Evolutionary conservation across 768 basidiomycete species (phyloP).

Genomic region (Candolleomyces efflorescens): DNA sequence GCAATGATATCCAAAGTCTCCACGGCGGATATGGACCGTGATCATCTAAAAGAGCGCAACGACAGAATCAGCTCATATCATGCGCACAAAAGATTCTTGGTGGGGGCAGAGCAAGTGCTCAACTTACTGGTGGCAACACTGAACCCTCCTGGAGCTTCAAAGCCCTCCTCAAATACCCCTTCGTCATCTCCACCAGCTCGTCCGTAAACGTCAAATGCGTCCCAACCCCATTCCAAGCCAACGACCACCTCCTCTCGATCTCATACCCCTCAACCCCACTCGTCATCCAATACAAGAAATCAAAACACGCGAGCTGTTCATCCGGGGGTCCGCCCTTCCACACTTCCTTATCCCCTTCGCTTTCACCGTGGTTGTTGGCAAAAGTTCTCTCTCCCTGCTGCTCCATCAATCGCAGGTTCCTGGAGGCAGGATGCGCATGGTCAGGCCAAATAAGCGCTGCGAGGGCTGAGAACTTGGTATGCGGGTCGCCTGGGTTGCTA

Average conservation of each 20-base stretch:
- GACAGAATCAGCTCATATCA: too few species aligned
- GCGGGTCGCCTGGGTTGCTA: background rate
- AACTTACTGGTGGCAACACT: background rate
- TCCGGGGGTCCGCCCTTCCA: background rate
- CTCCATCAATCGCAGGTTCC: background rate
- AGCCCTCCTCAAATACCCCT: background rate
- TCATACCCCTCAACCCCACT: background rate
- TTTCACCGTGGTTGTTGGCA: too few species aligned
- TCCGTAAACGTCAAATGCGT: background rate
- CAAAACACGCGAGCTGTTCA: background rate
- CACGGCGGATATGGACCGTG: background rate
- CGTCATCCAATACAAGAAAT: background rate
- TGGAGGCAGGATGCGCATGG: background rate
- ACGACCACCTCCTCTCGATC: background rate
- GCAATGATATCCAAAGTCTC: background rate
- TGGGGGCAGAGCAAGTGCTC: background rate
- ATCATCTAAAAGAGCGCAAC: background rate
- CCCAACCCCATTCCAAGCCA: background rate
- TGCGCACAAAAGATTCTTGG: too few species aligned
- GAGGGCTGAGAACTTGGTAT: background rate
- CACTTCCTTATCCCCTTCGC: background rate
- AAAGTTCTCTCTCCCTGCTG: background rate
- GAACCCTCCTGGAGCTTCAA: background rate
- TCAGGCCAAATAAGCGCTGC: background rate
- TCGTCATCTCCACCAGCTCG: background rate